Percentiles rank a stretch among this genome's conserved stretches.
These are phyloP conservation scores for Pezicula neosporulosa DNA, from an alignment of 2,329 filamentous ascomycete species.

Conservation along the genomic window DNA sequence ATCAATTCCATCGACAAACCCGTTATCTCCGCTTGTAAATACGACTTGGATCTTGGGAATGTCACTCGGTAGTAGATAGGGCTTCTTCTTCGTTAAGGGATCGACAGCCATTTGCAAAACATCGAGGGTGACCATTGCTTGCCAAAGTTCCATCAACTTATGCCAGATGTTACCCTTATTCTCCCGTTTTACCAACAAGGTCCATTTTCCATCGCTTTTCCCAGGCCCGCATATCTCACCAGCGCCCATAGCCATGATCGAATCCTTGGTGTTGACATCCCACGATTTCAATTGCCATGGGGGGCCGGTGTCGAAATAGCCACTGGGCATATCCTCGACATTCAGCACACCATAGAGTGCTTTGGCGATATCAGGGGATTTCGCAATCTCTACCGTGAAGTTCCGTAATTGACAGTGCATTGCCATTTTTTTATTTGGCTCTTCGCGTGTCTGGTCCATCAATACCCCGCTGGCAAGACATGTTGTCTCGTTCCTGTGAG, in stretches of 20 bases:
- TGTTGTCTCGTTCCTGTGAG: constrained; percentile 9
- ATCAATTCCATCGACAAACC: constrained; percentile 12
- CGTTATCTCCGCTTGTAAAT: constrained; percentile 15
- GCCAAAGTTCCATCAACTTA: constrained; percentile 26
- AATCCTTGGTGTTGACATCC: constrained; percentile 6
- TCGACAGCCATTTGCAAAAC: constrained; percentile 16
- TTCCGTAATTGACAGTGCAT: constrained; percentile 14
- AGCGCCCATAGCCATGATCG: constrained; percentile 1
- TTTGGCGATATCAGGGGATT: constrained; percentile 2
- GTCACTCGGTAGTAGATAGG: constrained; percentile 16
- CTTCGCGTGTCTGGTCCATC: constrained; percentile 3
- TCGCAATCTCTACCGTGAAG: constrained; percentile 4
- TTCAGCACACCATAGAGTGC: constrained; percentile 12
- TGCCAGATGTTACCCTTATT: constrained; percentile 26
- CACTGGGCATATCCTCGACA: constrained; percentile 12
- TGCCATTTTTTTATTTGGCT: constrained; percentile 5
- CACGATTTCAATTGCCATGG: constrained; percentile 14
- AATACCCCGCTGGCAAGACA: constrained; percentile 14
- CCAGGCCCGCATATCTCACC: constrained; percentile 2
- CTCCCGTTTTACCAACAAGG: constrained; percentile 24
- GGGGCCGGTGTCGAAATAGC: constrained; percentile 22
- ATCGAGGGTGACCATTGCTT: constrained; percentile 22
- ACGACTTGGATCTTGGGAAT: constrained; percentile 15
- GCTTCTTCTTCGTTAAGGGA: constrained; percentile 11
- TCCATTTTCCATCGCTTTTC: constrained; percentile 13